Conservation (phyloP, 805 yeast species). For the Candida succiphila region DNA sequence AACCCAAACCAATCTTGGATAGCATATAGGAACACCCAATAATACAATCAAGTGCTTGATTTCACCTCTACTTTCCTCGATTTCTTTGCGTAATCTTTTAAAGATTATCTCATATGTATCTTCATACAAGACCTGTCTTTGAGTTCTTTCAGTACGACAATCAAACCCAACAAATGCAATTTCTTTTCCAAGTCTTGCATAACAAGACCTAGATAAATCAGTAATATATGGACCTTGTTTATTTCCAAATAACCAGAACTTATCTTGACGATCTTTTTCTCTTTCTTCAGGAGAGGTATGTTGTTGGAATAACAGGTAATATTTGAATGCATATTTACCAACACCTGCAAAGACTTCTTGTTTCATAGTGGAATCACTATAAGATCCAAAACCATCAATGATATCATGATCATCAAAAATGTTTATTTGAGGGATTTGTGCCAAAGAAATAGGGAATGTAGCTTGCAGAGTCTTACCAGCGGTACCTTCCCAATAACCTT, state of each 20-base stretch:
- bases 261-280: slow-evolving; percentile 30
- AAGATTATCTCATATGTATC: slow-evolving; percentile 56
- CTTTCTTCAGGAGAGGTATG: slow-evolving; percentile 44
- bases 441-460: slow-evolving; percentile 63
- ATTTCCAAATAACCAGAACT: slow-evolving; percentile 54
- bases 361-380: slow-evolving; percentile 64
- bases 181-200: slow-evolving; percentile 64
- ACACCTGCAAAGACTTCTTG: slow-evolving; percentile 59
- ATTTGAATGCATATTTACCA: slow-evolving; percentile 74
- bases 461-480: slow-evolving; percentile 57
- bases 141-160: slow-evolving; percentile 84
- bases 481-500: slow-evolving; percentile 73
- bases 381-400: slow-evolving; percentile 94
- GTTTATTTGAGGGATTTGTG: slow-evolving; percentile 78
- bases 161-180: slow-evolving; percentile 74
- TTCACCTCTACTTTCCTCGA: slow-evolving; percentile 36
- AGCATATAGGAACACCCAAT: slow-evolving; percentile 92
- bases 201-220: slow-evolving; percentile 57
- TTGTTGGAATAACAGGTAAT: slow-evolving; percentile 89
- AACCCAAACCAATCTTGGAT: slow-evolving; percentile 88
- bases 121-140: slow-evolving; percentile 42
- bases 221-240: slow-evolving; percentile 59
- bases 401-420: slow-evolving; percentile 94
- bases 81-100: slow-evolving; percentile 45
- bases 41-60: slow-evolving; percentile 71